Evolutionary conservation across 345 rosid species (phyloP).

Genomic region (Arabis hirsuta): DNA sequence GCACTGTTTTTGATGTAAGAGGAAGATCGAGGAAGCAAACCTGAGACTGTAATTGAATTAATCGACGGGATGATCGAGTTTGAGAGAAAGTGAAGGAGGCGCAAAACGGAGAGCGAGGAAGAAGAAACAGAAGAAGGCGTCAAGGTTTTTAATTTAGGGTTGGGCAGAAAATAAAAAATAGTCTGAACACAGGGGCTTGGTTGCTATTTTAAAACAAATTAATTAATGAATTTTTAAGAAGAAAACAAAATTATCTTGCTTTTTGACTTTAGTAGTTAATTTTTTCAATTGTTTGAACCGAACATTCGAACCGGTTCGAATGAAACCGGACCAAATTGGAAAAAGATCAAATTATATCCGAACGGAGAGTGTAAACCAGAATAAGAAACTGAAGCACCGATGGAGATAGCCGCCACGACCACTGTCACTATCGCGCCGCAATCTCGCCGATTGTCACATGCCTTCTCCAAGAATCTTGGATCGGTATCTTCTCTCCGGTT

Average conservation of each 20-base stretch:
- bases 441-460: slow-evolving; percentile 26
- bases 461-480: slow-evolving; percentile 23
- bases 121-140: slow-evolving; percentile 20
- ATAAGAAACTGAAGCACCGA: neutral
- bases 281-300: too few relatives aligned
- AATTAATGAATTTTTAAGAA: neutral
- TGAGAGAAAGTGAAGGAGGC: slow-evolving; percentile 18
- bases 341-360: too few relatives aligned
- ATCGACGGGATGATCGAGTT: neutral
- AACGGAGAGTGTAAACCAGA: too few relatives aligned
- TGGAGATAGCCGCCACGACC: slow-evolving; percentile 35
- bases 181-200: neutral
- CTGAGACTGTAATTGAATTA: slow-evolving; percentile 3
- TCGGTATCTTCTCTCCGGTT: slow-evolving; percentile 32
- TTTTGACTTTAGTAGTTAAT: neutral
- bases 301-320: too few relatives aligned
- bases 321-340: too few relatives aligned
- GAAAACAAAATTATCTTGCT: too few relatives aligned
- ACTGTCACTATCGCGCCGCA: slow-evolving; percentile 43
- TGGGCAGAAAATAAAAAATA: neutral
- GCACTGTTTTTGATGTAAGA: neutral
- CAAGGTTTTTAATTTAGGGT: slow-evolving; percentile 30
- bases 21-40: slow-evolving; percentile 17
- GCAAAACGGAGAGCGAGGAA: slow-evolving; percentile 17
- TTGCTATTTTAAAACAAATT: neutral